Percentiles rank a stretch among this genome's conserved stretches.
These are phyloP conservation scores for Leccinum obscurum DNA, from an alignment of 768 basidiomycete species.

Conservation along the genomic window DNA sequence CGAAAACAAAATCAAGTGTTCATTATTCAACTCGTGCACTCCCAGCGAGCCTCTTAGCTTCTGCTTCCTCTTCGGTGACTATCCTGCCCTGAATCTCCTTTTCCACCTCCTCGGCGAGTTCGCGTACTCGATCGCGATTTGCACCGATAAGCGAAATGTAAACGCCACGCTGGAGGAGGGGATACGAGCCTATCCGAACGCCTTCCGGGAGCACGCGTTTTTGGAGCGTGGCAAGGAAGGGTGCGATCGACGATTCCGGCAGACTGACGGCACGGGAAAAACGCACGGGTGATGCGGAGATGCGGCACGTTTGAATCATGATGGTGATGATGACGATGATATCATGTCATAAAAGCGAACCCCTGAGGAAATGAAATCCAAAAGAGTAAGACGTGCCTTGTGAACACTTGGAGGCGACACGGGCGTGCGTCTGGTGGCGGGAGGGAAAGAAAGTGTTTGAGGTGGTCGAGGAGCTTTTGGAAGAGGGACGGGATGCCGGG, in stretches of 20 bases:
- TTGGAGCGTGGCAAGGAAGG: slow-evolving; percentile 80
- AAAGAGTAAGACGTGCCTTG: slow-evolving; percentile 50
- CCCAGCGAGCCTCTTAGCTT: slow-evolving; percentile 41
- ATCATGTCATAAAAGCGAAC: background rate
- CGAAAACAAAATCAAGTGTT: background rate
- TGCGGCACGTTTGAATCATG: background rate
- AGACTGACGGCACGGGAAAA: slow-evolving; percentile 35
- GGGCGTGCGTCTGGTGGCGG: slow-evolving; percentile 76
- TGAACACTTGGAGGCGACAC: slow-evolving; percentile 80
- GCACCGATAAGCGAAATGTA: slow-evolving; percentile 62
- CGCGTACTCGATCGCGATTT: slow-evolving; percentile 46
- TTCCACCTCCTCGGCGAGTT: slow-evolving; percentile 65
- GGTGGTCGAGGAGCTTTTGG: slow-evolving; percentile 72
- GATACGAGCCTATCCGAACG: slow-evolving; percentile 82
- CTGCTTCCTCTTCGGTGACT: slow-evolving; percentile 66
- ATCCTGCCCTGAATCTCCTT: slow-evolving; percentile 55
- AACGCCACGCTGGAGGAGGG: slow-evolving; percentile 57
- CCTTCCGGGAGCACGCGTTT: slow-evolving; percentile 70
- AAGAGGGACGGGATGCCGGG: slow-evolving; percentile 90
- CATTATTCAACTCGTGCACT: background rate
- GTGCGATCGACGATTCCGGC: slow-evolving; percentile 84
- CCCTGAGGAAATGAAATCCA: background rate
- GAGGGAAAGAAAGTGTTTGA: slow-evolving; percentile 75
- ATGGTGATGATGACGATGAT: background rate
- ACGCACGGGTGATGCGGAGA: background rate